These are phyloP conservation scores for Bolboschoenoplectus hybrid DNA, from an alignment of 202 grass and related monocot genomes.

Conservation along the genomic window DNA sequence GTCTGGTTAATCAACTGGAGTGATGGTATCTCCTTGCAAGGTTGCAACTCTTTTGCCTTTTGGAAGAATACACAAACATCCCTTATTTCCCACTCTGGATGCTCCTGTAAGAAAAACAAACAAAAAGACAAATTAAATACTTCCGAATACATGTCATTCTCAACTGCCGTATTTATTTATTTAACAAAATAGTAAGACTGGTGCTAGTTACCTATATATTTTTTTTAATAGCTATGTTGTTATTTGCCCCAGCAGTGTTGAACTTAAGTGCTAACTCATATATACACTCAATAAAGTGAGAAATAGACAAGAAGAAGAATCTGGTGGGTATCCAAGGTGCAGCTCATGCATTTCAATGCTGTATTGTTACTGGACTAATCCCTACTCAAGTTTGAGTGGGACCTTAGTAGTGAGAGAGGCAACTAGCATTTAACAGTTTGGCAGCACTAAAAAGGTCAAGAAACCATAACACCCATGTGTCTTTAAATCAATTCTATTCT, in stretches of 20 bases:
- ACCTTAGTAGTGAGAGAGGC: not conserved
- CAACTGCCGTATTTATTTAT: too few relatives aligned
- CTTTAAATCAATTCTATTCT: not conserved
- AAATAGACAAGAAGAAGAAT: conserved; percentile 2
- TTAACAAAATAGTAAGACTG: not conserved
- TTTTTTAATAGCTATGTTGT: not conserved
- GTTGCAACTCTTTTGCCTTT: conserved; percentile 81
- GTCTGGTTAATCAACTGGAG: conserved; percentile 68
- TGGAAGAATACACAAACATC: conserved; percentile 71
- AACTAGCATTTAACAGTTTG: not conserved
- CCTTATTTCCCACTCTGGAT: conserved; percentile 88
- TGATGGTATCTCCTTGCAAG: conserved; percentile 90
- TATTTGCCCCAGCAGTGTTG: not conserved
- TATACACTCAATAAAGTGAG: not conserved
- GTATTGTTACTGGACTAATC: not conserved
- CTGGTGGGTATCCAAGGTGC: not conserved
- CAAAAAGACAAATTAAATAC: not conserved
- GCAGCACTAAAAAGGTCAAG: not conserved
- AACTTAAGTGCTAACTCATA: not conserved
- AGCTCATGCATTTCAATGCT: not conserved
- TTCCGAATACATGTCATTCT: not conserved
- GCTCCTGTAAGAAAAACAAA: conserved; percentile 55
- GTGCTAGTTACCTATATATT: not conserved
- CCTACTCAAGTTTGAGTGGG: not conserved
- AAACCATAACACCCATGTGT: not conserved